Percentiles rank a stretch among this genome's conserved stretches.
Evolutionary conservation across 2,329 filamentous ascomycete species (phyloP).

Genomic region (Penicillium thymicola): DNA sequence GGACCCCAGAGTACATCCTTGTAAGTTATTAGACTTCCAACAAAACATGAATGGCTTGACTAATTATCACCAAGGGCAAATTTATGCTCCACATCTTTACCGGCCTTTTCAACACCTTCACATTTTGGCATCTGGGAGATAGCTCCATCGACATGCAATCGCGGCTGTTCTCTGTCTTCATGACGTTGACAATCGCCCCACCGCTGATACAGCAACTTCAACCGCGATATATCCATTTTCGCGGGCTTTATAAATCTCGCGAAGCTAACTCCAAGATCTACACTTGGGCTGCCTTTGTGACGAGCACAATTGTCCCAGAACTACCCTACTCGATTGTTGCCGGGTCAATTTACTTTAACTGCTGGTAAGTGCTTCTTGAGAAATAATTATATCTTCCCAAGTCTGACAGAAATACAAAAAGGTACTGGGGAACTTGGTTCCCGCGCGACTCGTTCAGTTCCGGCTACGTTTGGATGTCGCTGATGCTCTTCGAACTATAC

Average conservation of each 20-base stretch:
- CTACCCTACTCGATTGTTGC: slow-evolving; percentile 66
- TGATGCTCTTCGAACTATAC: slow-evolving; percentile 65
- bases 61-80: slow-evolving; percentile 47
- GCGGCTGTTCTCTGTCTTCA: slow-evolving; percentile 71
- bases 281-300: slow-evolving; percentile 68
- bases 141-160: slow-evolving; percentile 64
- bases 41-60: neutral
- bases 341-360: slow-evolving; percentile 62
- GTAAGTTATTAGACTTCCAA: slow-evolving; percentile 19
- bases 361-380: slow-evolving; percentile 50
- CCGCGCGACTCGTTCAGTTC: slow-evolving; percentile 56
- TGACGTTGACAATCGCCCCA: slow-evolving; percentile 71
- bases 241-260: slow-evolving; percentile 66
- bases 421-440: slow-evolving; percentile 56
- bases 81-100: slow-evolving; percentile 61
- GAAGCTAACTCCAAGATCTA: slow-evolving; percentile 79
- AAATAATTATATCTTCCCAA: neutral
- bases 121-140: slow-evolving; percentile 62
- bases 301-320: slow-evolving; percentile 64
- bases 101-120: slow-evolving; percentile 67
- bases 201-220: slow-evolving; percentile 75
- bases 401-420: slow-evolving; percentile 13
- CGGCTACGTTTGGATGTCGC: slow-evolving; percentile 61
- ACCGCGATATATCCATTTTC: slow-evolving; percentile 64
- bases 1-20: slow-evolving; percentile 58